Base-by-base conservation (phyloP, 257 asterid genomes). In the Orobanche coerulescens region DNA sequence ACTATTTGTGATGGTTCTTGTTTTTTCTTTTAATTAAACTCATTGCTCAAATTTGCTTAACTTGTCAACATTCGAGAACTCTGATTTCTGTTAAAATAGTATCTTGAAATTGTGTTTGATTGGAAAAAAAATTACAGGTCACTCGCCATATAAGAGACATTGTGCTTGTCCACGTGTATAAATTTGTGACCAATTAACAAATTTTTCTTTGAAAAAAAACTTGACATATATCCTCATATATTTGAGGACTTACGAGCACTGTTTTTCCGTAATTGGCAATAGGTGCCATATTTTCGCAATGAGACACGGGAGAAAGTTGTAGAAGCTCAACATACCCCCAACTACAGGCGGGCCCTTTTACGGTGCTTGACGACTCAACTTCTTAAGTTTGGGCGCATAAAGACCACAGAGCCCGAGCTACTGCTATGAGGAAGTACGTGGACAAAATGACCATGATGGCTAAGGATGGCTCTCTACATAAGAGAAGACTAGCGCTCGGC, bases 261-360 rank as follows among this genome's bases (percentile, higher is more conserved):
- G 70, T 5, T 68, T 86, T 64, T 42, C 83, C 0, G n/a, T 58
- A 11, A 65, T 84, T 20, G 81, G 78, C 72, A 88, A 82, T 52
- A 95, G 91, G 1, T 50, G 86, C 46, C 81, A 91, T 6, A 67
- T 86, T 58, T 83, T 33, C 55, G 91, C 94, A 55, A 93, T 86
- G 99, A 80, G 96, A 64, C 97, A 93, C n/a, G 98, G 98, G 12
- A 76, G 95, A 69, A 88, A 75, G 66, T 97, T 93, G 62, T 97
- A 95, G 9, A 93, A 89, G 68, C 92, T 93, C 16, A 93, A 93
- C 49, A 95, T 53, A 97, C 97, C 23, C 97, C 97, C 6, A 96
- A 93, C 66, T 97, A 93, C 62, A 86, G 95, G 2, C 73, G 79
- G 48, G 99, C 99, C 31, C 97, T 93, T 30, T 24, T 93, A 62